Evolutionary conservation across 495 filamentous ascomycete species (phyloP).

Genomic region (Diplogelasinospora grovesii): DNA sequence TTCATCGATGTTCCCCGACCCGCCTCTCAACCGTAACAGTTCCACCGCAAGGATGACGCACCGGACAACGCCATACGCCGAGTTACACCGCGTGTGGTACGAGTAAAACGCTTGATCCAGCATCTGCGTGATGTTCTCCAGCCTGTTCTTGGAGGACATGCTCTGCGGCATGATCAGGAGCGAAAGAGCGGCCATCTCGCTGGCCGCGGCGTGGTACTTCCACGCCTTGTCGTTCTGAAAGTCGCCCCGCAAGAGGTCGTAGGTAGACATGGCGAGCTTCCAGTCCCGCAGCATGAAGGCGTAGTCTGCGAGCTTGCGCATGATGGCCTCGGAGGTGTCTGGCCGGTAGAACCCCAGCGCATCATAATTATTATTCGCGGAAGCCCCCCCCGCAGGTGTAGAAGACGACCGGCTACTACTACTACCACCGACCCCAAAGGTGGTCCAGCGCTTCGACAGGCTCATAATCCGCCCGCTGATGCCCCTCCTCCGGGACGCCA

Average conservation of each 20-base stretch:
- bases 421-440: too few relatives aligned
- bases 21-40: conserved; percentile 69
- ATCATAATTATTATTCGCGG: conserved; percentile 63
- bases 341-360: conserved; percentile 73
- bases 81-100: conserved; percentile 75
- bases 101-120: conserved; percentile 86
- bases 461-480: conserved; percentile 85
- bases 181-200: conserved; percentile 87
- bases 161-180: conserved; percentile 67
- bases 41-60: conserved; percentile 72
- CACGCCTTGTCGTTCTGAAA: conserved; percentile 94
- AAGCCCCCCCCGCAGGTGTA: conserved; percentile 28
- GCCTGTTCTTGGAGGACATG: conserved; percentile 62
- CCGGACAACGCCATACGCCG: conserved; percentile 68
- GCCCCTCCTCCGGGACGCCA: conserved; percentile 82
- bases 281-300: conserved; percentile 94
- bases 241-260: conserved; percentile 80
- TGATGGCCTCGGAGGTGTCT: conserved; percentile 75
- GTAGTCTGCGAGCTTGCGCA: conserved; percentile 92
- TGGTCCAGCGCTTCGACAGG: conserved; percentile 78
- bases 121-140: conserved; percentile 75
- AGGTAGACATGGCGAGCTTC: conserved; percentile 84
- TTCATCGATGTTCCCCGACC: conserved; percentile 74
- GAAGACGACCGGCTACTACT: conserved; percentile 40
- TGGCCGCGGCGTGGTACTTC: conserved; percentile 85